Base-by-base conservation (phyloP, 768 basidiomycete genomes). In the Lyophyllum semitale region DNA sequence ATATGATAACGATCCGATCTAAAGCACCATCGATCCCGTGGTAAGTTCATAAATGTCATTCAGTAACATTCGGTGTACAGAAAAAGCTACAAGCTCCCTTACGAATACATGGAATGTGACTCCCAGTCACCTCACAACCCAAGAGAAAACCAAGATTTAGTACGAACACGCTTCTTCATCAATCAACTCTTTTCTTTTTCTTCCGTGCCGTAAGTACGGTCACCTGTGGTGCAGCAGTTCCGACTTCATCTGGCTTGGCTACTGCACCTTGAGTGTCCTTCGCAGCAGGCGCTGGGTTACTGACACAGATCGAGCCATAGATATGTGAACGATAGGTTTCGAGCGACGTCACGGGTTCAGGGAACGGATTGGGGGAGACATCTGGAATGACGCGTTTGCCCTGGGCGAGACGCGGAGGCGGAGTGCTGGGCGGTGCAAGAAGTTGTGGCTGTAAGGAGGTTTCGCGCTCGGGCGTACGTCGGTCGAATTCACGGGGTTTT, bases 351-450 rank as follows among this genome's bases (percentile, higher is more conserved):
- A 79, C 79, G 7, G 87, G 85, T 63, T 89, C 88, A 8, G 84
- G 77, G 66, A 87, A 87, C 18, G 84, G 81, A 63, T 86, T 88
- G 38, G 87, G 85, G 45, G 87, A 84, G 25, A 81, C 68, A 40
- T 85, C 84, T 11, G 71, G 59, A 55, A 73, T 54, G 8, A 57
- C 42, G 6, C 64, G 64, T 57, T 62, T 69, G 41, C 65, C 69
- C 56, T 66, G 57, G 55, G 55, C 57, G 60, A 61, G 30, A 23
- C 72, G 73, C 26, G 75, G 77, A 20, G 82, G 77, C 35, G 83
- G 84, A 29, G 86, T 85, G 57, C 69, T 69, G 29, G 84, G 85
- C 44, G 77, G 75, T 27, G 73, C 78, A 26, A 79, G 74, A 40
- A 71, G 57, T 13, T 55, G 26, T 40, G 61, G 60, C 42, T 44